Evolutionary conservation across 768 basidiomycete genomes (phyloP), one percentile per base, ranked within the genome.

Genomic region (Daedaleopsis sinensis): DNA sequence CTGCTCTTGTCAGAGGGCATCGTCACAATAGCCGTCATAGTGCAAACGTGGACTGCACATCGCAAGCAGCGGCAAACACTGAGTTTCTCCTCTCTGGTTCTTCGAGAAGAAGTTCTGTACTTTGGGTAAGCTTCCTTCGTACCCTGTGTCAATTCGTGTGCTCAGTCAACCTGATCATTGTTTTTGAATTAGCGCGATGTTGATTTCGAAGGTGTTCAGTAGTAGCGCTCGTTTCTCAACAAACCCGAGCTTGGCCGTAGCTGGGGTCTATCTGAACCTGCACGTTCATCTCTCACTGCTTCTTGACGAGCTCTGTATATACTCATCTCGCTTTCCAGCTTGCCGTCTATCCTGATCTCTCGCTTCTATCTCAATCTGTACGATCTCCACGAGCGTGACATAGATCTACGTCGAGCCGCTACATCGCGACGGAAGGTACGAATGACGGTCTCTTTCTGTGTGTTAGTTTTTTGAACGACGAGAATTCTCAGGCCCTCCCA

Each of bases 301-400:
- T 21, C 15, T 52, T 13, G 32, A 15, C 16, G 15, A 32, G 27
- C 7, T 3, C 27, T 7, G 7, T 7, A 10, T 18, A 16, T 12
- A 37, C 52, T 35, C 2, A 39, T 37, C 1, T 1, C 27, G 37
- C 19, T 11, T 37, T 10, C 13, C 39, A 54, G 53, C 9, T n/a
- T 36, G 19, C 19, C 36, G 19, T 39, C 53, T 11, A 44, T 54
- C 5, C 18, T 54, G 6, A 23, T 54, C 23, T 54, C 53, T 9
- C 53, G 53, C 12, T 54, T 54, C 53, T 54, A 44, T 36, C 21
- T 54, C 37, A 23, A 43, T 5, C 18, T 50, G 49, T 16, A 50
- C 23, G 49, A 50, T 23, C 24, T 50, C 23, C 9, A 24, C 23
- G 27, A 15, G 18, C 16, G 27, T 12, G 49, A 50, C 21, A 7